These are phyloP conservation scores for Andrographis paniculata DNA, from an alignment of 305 asterid species.

Conservation along the genomic window DNA sequence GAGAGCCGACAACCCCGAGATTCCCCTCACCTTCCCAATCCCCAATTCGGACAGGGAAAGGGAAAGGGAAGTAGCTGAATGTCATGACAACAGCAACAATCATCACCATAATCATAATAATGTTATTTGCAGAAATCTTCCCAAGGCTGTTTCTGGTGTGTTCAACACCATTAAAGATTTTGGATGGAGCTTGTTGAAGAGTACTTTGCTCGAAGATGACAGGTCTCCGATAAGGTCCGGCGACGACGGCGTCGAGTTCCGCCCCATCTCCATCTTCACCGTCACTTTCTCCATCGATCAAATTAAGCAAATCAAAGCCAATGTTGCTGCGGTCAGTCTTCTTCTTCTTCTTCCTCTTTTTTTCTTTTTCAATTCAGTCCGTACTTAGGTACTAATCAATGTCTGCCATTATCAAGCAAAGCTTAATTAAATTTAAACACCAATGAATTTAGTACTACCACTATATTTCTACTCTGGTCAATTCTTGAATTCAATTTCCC, in stretches of 20 bases:
- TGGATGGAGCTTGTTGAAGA: conserved; percentile 59
- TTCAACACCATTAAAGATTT: conserved; percentile 41
- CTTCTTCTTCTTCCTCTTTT: background rate
- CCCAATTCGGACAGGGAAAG: conserved; percentile 10
- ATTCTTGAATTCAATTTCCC: too few species aligned
- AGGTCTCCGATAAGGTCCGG: conserved; percentile 54
- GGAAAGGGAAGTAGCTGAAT: too few species aligned
- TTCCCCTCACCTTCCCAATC: conserved; percentile 54
- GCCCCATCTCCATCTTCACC: conserved; percentile 41
- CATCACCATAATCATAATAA: background rate
- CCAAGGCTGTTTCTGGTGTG: conserved; percentile 8
- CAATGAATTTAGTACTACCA: too few species aligned
- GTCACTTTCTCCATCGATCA: conserved; percentile 40
- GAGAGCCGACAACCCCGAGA: conserved; percentile 55
- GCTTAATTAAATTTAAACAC: too few species aligned
- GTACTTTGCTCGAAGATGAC: conserved; percentile 45
- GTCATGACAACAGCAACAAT: too few species aligned
- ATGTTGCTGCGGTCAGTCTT: conserved; percentile 40
- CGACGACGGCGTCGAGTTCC: conserved; percentile 54
- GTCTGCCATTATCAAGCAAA: too few species aligned
- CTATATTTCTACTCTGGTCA: too few species aligned
- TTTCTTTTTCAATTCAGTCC: background rate
- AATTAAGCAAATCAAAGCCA: conserved; percentile 48
- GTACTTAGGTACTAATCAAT: too few species aligned
- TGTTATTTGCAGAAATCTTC: conserved; percentile 3